phyloP scores from a whole-genome alignment of 352 stramenopile genomes.

The Phytophthora pseudosyringae region DNA sequence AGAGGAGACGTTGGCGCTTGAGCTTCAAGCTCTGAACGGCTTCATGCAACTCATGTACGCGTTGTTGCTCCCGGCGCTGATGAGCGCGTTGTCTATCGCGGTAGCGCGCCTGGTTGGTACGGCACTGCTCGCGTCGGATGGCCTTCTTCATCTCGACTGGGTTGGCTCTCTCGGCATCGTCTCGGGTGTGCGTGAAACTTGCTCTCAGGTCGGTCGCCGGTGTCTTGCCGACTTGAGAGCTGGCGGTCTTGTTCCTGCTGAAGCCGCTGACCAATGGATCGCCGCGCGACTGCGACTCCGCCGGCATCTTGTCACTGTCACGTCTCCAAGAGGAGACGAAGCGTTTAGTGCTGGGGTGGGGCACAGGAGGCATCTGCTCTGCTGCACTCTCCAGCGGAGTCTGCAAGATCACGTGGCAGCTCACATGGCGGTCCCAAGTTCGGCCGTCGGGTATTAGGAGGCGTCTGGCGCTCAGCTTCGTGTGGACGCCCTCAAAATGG shows the following conservation, averaged over 20 bases:
- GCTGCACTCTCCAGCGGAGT: not conserved
- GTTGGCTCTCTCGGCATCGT: constrained; percentile 1
- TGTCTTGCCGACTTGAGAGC: not conserved
- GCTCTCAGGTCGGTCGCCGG: not conserved
- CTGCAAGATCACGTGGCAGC: not conserved
- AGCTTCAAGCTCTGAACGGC: constrained; percentile 5
- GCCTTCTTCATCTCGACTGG: constrained; percentile 12
- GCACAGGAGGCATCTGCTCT: too few relatives aligned
- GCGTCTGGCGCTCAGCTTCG: constrained; percentile 11
- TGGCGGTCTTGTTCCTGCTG: not conserved
- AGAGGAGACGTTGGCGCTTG: too few relatives aligned
- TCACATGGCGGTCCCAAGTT: not conserved
- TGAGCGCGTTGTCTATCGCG: constrained; percentile 13
- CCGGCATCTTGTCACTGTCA: too few relatives aligned
- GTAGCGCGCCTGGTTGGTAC: constrained; percentile 31
- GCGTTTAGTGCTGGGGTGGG: too few relatives aligned
- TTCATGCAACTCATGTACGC: constrained; percentile 9
- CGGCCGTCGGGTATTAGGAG: constrained; percentile 1
- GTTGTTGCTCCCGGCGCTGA: not conserved
- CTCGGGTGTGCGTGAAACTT: not conserved
- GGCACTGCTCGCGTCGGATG: constrained; percentile 25
- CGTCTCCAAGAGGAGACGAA: too few relatives aligned
- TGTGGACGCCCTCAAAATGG: not conserved
- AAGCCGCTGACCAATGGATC: not conserved
- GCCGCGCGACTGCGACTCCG: too few relatives aligned